A percentile compares a stretch with the other conserved stretches of the same genome.
These are phyloP conservation scores for Mycena latifolia DNA, from an alignment of 768 basidiomycete genomes.

Conservation along the genomic window DNA sequence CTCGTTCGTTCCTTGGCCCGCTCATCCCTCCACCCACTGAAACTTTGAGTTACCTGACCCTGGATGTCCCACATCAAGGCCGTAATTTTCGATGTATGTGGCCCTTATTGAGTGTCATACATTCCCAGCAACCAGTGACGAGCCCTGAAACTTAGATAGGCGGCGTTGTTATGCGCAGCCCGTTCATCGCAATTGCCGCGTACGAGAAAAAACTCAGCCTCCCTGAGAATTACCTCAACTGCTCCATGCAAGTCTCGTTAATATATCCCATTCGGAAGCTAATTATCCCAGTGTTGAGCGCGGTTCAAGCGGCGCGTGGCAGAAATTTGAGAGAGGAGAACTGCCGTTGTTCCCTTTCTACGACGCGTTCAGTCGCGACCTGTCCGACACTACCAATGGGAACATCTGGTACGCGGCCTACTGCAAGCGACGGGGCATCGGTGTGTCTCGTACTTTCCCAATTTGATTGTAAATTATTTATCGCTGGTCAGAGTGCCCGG, in stretches of 20 bases:
- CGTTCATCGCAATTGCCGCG: conserved; percentile 79
- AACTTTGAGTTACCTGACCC: background rate
- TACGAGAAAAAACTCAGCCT: conserved; percentile 75
- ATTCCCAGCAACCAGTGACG: too few species aligned
- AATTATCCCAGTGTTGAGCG: conserved; percentile 61
- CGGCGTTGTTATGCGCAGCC: conserved; percentile 85
- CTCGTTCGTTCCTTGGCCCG: too few species aligned
- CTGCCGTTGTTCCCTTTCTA: conserved; percentile 77
- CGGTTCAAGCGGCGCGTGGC: conserved; percentile 82
- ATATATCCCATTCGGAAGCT: conserved; percentile 7
- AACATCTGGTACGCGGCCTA: conserved; percentile 78
- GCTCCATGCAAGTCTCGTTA: conserved; percentile 65
- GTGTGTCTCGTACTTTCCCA: conserved; percentile 50
- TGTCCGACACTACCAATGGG: conserved; percentile 76
- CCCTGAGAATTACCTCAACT: conserved; percentile 83
- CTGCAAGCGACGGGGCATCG: conserved; percentile 67
- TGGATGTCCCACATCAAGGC: conserved; percentile 61
- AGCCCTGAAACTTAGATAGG: conserved; percentile 67
- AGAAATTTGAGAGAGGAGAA: conserved; percentile 86
- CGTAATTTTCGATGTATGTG: conserved; percentile 81
- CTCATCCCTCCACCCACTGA: background rate
- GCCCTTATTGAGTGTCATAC: conserved; percentile 3
- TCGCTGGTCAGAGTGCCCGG: conserved; percentile 63
- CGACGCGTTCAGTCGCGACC: conserved; percentile 75
- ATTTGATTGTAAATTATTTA: conserved; percentile 30